Conservation (phyloP, 2,329 filamentous ascomycete species). For the Aspergillus sp. region DNA sequence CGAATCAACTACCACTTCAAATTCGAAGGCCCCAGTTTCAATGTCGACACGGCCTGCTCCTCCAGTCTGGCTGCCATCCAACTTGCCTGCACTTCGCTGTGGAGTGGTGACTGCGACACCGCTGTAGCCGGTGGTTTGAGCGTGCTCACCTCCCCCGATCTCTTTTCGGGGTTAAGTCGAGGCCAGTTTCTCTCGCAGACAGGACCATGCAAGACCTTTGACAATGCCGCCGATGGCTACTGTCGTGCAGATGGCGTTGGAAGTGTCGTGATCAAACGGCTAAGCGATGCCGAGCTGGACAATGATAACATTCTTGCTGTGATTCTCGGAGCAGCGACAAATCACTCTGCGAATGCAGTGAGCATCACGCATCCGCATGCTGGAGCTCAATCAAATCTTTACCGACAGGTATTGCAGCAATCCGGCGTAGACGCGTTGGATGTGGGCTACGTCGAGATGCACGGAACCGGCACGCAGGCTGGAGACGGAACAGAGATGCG, state of each 20-base stretch:
- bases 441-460: constrained; percentile 36
- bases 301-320: constrained; percentile 41
- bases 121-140: constrained; percentile 74
- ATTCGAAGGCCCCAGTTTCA: constrained; percentile 66
- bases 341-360: constrained; percentile 43
- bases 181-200: constrained; percentile 24
- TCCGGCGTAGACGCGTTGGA: constrained; percentile 32
- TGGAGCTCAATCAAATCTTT: constrained; percentile 33
- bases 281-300: constrained; percentile 47
- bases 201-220: constrained; percentile 48
- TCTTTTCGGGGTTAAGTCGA: constrained; percentile 67
- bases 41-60: constrained; percentile 70
- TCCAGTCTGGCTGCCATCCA: constrained; percentile 59
- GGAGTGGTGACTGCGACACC: constrained; percentile 71
- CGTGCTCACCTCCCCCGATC: constrained; percentile 68
- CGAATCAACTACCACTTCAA: constrained; percentile 73
- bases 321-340: constrained; percentile 38
- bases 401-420: constrained; percentile 31
- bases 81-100: constrained; percentile 65
- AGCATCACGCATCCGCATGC: constrained; percentile 41
- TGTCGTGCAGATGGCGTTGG: constrained; percentile 50
- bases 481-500: constrained; percentile 35
- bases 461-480: constrained; percentile 40
- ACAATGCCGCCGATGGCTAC: constrained; percentile 49
- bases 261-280: constrained; percentile 47